Conservation (phyloP, 441 rosid species). For the Iberis amara region DNA sequence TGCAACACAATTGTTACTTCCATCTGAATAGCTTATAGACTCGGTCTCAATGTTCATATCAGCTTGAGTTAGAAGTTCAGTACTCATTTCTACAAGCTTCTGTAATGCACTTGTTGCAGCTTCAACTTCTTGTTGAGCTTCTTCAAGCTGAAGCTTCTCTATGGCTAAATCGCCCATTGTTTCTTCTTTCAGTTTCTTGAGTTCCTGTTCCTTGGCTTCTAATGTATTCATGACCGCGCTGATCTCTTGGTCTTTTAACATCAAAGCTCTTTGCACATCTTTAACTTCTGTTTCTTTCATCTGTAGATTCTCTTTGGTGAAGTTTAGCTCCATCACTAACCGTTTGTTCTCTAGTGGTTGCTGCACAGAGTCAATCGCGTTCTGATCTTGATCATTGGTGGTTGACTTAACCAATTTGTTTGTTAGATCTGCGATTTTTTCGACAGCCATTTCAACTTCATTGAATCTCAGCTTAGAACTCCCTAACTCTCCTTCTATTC, state of each 20-base stretch:
- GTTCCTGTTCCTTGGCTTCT: conserved; percentile 50
- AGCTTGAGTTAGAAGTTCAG: conserved; percentile 44
- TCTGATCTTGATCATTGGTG: conserved; percentile 32
- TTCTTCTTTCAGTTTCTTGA: conserved; percentile 46
- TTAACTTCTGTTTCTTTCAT: conserved; percentile 64
- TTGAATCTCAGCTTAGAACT: conserved; percentile 42
- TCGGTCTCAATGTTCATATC: conserved; percentile 40
- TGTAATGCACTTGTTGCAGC: conserved; percentile 68
- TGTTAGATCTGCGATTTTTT: conserved; percentile 57
- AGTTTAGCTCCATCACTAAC: conserved; percentile 57
- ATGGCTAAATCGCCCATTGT: conserved; percentile 60
- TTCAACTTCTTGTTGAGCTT: conserved; percentile 72
- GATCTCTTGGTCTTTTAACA: conserved; percentile 63
- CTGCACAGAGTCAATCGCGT: conserved; percentile 29
- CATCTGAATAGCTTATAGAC: conserved; percentile 22
- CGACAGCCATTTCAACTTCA: conserved; percentile 67
- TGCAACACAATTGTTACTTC: conserved; percentile 33
- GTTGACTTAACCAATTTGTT: conserved; percentile 44
- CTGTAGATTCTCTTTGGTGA: conserved; percentile 52
- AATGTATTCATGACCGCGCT: conserved; percentile 40
- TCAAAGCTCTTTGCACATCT: conserved; percentile 50
- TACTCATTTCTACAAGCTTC: conserved; percentile 65
- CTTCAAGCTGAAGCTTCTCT: conserved; percentile 77
- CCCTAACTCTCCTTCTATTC: conserved; percentile 49
- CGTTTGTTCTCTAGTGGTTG: conserved; percentile 40